Conservation (phyloP, 2,329 filamentous ascomycete species). For the Diaporthe capsici region DNA sequence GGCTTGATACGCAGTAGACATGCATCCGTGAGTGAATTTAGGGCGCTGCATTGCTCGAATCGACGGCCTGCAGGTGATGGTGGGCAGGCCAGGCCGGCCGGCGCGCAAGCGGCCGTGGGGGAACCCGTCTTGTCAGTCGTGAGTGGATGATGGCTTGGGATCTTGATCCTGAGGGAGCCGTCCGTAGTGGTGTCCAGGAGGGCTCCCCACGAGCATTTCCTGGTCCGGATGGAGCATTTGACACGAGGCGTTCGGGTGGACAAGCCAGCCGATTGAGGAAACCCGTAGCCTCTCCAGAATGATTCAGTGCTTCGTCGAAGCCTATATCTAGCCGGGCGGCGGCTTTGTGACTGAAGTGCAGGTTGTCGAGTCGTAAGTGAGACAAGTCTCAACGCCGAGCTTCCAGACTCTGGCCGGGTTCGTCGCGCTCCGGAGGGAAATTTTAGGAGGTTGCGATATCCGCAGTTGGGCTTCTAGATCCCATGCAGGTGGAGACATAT, state of each 20-base stretch:
- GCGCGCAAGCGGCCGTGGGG: conserved; percentile 27
- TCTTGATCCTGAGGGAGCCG: conserved; percentile 23
- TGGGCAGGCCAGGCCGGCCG: conserved; percentile 32
- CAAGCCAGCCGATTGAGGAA: not conserved
- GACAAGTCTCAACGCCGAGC: conserved; percentile 2
- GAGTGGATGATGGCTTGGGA: conserved; percentile 16
- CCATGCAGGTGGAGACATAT: conserved; percentile 35
- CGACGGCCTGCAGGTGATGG: conserved; percentile 28
- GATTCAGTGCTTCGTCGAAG: conserved; percentile 13
- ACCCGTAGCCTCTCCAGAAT: not conserved
- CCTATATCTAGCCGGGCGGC: not conserved
- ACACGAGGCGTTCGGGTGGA: not conserved
- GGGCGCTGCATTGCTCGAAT: conserved; percentile 27
- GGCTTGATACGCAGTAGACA: conserved; percentile 3
- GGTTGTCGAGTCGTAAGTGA: not conserved
- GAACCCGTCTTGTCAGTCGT: not conserved
- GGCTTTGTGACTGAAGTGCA: not conserved
- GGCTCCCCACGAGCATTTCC: conserved; percentile 2
- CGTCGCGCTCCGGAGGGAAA: conserved; percentile 23
- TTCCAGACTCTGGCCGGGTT: not conserved
- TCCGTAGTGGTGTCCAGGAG: conserved; percentile 8
- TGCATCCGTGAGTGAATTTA: conserved; percentile 27
- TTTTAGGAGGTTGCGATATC: conserved; percentile 39
- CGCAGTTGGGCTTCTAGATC: conserved; percentile 42
- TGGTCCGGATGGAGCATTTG: not conserved